phyloP scores from a whole-genome alignment of 106 monocot species.

The Dioscorea zingiberensis region DNA sequence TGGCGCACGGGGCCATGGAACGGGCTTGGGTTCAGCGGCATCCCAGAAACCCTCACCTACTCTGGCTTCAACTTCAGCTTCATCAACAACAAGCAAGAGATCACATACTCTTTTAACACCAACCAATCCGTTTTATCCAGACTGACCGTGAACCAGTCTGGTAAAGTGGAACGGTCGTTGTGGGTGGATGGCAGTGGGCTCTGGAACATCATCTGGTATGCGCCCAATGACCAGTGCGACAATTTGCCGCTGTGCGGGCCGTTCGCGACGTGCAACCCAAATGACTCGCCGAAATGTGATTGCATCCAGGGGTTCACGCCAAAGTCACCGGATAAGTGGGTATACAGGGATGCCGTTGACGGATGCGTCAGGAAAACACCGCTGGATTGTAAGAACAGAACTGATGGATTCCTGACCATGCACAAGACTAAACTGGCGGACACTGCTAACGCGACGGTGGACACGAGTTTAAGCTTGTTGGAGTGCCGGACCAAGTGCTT shows the following conservation, averaged over 20 bases:
- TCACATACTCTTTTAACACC: slow-evolving; percentile 2
- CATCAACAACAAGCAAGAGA: slow-evolving; percentile 11
- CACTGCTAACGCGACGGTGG: slow-evolving; percentile 1
- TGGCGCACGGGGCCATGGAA: slow-evolving; percentile 39
- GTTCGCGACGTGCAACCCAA: slow-evolving; percentile 17
- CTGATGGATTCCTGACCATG: slow-evolving; percentile 26
- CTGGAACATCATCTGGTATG: slow-evolving; percentile 20
- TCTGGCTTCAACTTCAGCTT: too few species aligned
- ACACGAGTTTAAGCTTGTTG: slow-evolving; percentile 7
- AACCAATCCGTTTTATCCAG: slow-evolving; percentile 2
- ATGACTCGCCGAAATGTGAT: slow-evolving; percentile 12
- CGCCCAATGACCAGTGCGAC: slow-evolving; percentile 31
- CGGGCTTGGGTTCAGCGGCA: too few species aligned
- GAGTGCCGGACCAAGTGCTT: slow-evolving; percentile 21
- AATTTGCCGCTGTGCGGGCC: slow-evolving; percentile 10
- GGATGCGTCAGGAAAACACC: slow-evolving; percentile 13
- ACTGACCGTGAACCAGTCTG: slow-evolving; percentile 11
- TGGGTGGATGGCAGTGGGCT: slow-evolving; percentile 3
- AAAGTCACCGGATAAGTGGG: slow-evolving; percentile 2
- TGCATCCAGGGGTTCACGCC: slow-evolving; percentile 43
- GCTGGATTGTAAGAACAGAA: slow-evolving; percentile 15
- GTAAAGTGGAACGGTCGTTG: background rate
- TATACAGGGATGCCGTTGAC: background rate
- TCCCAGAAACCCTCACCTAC: too few species aligned
- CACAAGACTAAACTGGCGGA: slow-evolving; percentile 21